Evolutionary conservation across 306 rosid species (phyloP), one percentile per base, ranked within the genome.

Genomic region (Fagus crenata): DNA sequence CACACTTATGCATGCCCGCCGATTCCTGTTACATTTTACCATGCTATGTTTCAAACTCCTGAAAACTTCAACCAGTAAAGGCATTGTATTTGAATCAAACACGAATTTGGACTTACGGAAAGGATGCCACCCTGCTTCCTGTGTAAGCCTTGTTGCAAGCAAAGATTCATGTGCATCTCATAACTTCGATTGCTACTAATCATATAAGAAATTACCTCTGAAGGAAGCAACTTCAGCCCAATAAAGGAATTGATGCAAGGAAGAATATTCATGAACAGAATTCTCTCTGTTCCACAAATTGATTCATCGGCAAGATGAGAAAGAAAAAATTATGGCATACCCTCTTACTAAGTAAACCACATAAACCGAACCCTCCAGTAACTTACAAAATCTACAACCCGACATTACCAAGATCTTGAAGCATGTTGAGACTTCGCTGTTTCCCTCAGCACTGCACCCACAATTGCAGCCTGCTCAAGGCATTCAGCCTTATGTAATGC

Each of bases 401-500:
- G 28, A 74, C 74, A 72, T 89, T 86, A 89, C 89, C 88, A 67
- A 49, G 89, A 88, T 80, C 88, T 88, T 78, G 92, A 82, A 17
- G 98, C 93, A 80, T 92, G 98, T 58, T 92, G 95, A 49, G 97
- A 87, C 89, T 88, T 92, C 5, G 97, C 98, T 56, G 89, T 87
- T 85, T 95, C 92, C 82, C 87, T 89, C 70, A 95, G 82, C 71
- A 95, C 96, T 67, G 96, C 92, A 63, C 93, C 98, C 46, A 95
- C 97, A 69, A 92, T 87, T 2, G 93, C 98, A 40, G 96, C 97
- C 76, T 95, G 96, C 87, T 95, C 97, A 63, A 90, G 94, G 85
- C 95, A 92, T 67, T 90, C 97, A 13, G 90, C 96, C 82, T 91
- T 90, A 67, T 95, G 97, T 81, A 95, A 84, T 12, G 98, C 91